Base-by-base conservation (phyloP, 305 asterid genomes). In the Solanum hybrid region DNA sequence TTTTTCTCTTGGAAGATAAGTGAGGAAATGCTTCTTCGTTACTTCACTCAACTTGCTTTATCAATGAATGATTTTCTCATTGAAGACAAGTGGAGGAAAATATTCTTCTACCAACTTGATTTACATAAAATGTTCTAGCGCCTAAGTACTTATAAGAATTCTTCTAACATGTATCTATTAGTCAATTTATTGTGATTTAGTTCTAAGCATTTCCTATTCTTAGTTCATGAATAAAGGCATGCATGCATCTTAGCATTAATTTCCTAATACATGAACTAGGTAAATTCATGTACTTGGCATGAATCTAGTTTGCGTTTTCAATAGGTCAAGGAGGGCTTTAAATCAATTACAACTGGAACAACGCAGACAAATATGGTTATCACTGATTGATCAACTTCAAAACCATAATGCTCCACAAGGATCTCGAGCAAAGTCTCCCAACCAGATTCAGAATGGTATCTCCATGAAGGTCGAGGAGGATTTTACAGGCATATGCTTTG, bases 381-480 rank as follows among this genome's bases (percentile, higher is more conserved):
- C 89, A 95, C 94, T 88, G 95, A 93, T 89, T 86, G 92, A 92
- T 97, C 98, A 91, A 95, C 95, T 80, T 97, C 98, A 83, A 97
- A 81, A 29, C 99, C 98, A 36, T 95, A 95, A 92, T 96, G 99
- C 93, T 96, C 98, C 29, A 94, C 92, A 90, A 96, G 81, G 77
- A 96, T 91, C 93, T 97, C 98, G 86, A 95, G 90, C 93, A 96
- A 92, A 84, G 98, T 96, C 94, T 95, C 95, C 98, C 98, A 95
- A 65, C 98, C 98, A 77, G 96, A 96, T 92, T 95, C 98, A 13
- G 98, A 97, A 91, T 96, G 98, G 92, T 96, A 97, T 91, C 99
- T 96, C 72, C 72, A 82, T 82, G 51, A 61, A 1, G 78, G 88
- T 22, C 51, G 14, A 34, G 33, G 32, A 85, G 88, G 32, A 61